Evolutionary conservation across 1,284 basidiomycete genomes (phyloP).

Genomic region (Limonomyces culmigenus): DNA sequence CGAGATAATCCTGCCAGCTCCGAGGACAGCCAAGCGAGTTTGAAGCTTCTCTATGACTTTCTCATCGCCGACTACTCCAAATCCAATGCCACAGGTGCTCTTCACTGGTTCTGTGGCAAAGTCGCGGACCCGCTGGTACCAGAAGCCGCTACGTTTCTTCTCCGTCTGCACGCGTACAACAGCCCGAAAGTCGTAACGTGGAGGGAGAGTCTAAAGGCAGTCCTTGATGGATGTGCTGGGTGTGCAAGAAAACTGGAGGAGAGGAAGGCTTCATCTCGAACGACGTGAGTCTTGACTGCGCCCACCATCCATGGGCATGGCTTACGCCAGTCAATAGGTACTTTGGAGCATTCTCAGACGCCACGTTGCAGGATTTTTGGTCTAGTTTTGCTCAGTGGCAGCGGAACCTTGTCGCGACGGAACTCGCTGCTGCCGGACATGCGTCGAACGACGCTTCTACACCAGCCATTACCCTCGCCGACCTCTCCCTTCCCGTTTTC

Average conservation of each 20-base stretch:
- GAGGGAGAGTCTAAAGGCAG: slow-evolving; percentile 36
- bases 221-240: slow-evolving; percentile 41
- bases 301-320: neutral
- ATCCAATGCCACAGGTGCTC: slow-evolving; percentile 21
- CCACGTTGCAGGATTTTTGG: slow-evolving; percentile 41
- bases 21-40: slow-evolving; percentile 10
- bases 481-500: slow-evolving; percentile 26
- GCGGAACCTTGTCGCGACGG: slow-evolving; percentile 25
- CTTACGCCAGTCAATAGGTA: slow-evolving; percentile 25
- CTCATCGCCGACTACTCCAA: slow-evolving; percentile 29
- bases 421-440: slow-evolving; percentile 22
- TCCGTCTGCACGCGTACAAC: slow-evolving; percentile 67
- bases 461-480: slow-evolving; percentile 16
- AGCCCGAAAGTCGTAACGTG: slow-evolving; percentile 41
- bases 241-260: slow-evolving; percentile 54
- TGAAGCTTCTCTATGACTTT: slow-evolving; percentile 28
- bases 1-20: slow-evolving; percentile 40
- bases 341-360: slow-evolving; percentile 40
- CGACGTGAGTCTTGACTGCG: slow-evolving; percentile 36
- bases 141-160: slow-evolving; percentile 59
- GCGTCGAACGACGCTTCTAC: slow-evolving; percentile 8
- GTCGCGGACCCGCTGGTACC: slow-evolving; percentile 30
- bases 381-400: slow-evolving; percentile 56
- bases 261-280: slow-evolving; percentile 41
- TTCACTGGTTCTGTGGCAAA: slow-evolving; percentile 65